Evolutionary conservation across 345 rosid genomes (phyloP).

Genomic region (Abelmoschus esculentus): DNA sequence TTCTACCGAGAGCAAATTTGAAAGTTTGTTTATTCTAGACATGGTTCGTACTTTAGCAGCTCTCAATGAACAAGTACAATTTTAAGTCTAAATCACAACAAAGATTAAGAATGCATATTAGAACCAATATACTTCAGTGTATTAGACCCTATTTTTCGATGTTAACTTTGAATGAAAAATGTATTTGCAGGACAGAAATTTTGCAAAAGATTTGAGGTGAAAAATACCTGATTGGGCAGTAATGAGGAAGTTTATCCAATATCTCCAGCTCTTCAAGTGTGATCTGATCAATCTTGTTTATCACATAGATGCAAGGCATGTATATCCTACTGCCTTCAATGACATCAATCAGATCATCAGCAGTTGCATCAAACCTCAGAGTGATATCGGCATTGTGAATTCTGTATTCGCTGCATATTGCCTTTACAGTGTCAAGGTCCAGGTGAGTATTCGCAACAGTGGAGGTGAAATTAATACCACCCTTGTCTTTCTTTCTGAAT

Average conservation of each 20-base stretch:
- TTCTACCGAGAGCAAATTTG: background rate
- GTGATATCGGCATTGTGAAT: constrained; percentile 96
- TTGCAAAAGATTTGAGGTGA: background rate
- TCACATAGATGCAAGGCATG: constrained; percentile 92
- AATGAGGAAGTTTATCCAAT: constrained; percentile 96
- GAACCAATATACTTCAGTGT: background rate
- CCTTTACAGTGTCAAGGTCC: constrained; percentile 94
- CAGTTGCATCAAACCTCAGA: constrained; percentile 87
- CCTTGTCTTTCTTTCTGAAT: constrained; percentile 97
- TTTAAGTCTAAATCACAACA: background rate
- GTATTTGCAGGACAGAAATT: background rate
- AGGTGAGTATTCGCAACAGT: constrained; percentile 78
- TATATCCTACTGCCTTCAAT: constrained; percentile 96
- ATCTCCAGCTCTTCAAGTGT: constrained; percentile 93
- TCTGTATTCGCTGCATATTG: constrained; percentile 94
- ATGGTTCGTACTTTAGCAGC: background rate
- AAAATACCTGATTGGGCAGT: constrained; percentile 83
- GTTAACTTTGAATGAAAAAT: background rate
- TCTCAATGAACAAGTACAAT: background rate
- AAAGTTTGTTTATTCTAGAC: background rate
- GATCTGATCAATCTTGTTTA: constrained; percentile 96
- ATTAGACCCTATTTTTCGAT: background rate
- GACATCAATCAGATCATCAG: constrained; percentile 99
- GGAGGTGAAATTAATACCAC: constrained; percentile 87
- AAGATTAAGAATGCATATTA: background rate